Evolutionary conservation across 2,329 filamentous ascomycete species (phyloP).

Genomic region (Nemania serpens): DNA sequence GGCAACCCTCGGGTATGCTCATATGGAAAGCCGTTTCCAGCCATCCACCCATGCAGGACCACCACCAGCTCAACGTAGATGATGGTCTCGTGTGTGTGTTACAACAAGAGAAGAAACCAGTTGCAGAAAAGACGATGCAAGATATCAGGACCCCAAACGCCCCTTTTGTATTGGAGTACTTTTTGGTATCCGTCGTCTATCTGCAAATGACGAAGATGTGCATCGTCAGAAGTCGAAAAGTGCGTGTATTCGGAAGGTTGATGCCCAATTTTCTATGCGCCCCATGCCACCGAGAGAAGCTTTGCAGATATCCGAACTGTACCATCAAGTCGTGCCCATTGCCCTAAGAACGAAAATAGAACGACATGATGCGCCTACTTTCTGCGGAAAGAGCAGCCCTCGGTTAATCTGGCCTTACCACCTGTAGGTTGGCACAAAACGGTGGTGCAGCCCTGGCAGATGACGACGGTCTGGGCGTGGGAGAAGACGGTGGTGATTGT

Average conservation of each 20-base stretch:
- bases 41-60: slow-evolving; percentile 61
- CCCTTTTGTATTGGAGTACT: slow-evolving; percentile 61
- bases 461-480: slow-evolving; percentile 99
- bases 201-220: slow-evolving; percentile 59
- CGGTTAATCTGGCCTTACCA: slow-evolving; percentile 97
- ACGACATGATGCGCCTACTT: slow-evolving; percentile 76
- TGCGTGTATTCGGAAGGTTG: slow-evolving; percentile 41
- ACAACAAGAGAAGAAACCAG: slow-evolving; percentile 53
- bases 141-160: slow-evolving; percentile 85
- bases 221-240: slow-evolving; percentile 43
- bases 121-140: slow-evolving; percentile 62
- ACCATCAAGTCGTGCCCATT: slow-evolving; percentile 55
- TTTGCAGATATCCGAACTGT: slow-evolving; percentile 65
- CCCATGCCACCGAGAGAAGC: slow-evolving; percentile 51
- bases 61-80: slow-evolving; percentile 47
- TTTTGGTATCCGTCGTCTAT: slow-evolving; percentile 73
- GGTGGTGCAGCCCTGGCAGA: slow-evolving; percentile 99
- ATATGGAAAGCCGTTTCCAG: slow-evolving; percentile 63
- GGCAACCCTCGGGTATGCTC: slow-evolving; percentile 52
- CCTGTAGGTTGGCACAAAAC: slow-evolving; percentile 99
- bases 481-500: slow-evolving; percentile 99
- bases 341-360: slow-evolving; percentile 50
- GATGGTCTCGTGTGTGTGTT: slow-evolving; percentile 34
- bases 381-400: slow-evolving; percentile 99
- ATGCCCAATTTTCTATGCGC: slow-evolving; percentile 51